Evolutionary conservation across 352 stramenopile genomes (phyloP).

Genomic region (Phytophthora foliorum): DNA sequence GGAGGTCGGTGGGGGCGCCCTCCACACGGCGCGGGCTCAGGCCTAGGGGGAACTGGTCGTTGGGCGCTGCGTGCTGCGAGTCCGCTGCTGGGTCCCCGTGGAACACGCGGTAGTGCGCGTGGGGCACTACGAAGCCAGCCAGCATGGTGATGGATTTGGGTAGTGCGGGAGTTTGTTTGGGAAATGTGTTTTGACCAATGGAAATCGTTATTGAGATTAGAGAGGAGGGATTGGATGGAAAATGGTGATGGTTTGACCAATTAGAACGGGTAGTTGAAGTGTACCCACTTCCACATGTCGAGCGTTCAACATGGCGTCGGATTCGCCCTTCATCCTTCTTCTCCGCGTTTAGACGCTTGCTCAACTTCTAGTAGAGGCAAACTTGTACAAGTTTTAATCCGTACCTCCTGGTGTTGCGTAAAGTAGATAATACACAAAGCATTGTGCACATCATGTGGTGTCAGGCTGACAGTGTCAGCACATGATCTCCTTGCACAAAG

Average conservation of each 20-base stretch:
- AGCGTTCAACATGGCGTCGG: too few species aligned
- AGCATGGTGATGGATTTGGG: conserved; percentile 29
- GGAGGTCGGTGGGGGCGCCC: conserved; percentile 48
- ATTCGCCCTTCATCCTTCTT: not conserved
- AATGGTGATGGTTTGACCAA: not conserved
- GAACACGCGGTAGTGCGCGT: conserved; percentile 71
- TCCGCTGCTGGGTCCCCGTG: conserved; percentile 51
- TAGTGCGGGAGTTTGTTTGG: conserved; percentile 1
- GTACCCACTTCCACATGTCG: too few species aligned
- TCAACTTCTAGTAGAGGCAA: conserved; percentile 26
- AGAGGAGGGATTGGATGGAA: conserved; percentile 1
- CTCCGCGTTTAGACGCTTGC: conserved; percentile 14
- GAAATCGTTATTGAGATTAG: not conserved
- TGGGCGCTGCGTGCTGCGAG: conserved; percentile 33
- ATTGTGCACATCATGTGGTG: too few species aligned
- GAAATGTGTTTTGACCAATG: conserved; percentile 2
- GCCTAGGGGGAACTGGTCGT: conserved; percentile 43
- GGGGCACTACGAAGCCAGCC: conserved; percentile 51
- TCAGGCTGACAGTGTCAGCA: too few species aligned
- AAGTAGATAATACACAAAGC: too few species aligned
- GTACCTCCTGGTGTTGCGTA: too few species aligned
- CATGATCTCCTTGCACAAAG: too few species aligned
- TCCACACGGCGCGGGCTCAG: conserved; percentile 23
- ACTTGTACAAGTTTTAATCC: too few species aligned
- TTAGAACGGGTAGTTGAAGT: not conserved